These are phyloP conservation scores for Amanita rubescens DNA, from an alignment of 768 basidiomycete species.

Conservation along the genomic window DNA sequence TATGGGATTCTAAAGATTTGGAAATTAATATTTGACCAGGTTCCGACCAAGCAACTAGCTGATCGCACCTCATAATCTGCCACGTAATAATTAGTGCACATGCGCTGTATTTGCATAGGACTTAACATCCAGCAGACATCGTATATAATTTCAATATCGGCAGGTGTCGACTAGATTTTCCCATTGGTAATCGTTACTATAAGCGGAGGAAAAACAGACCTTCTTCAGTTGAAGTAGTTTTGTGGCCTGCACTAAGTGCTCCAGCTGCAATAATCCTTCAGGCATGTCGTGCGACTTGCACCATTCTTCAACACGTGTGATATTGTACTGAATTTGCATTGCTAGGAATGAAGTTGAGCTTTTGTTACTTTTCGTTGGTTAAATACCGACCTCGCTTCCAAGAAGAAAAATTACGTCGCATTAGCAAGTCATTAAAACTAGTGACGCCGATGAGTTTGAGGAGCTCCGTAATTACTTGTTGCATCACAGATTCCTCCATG, in stretches of 20 bases:
- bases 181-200: slow-evolving; percentile 8
- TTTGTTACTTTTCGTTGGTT: not conserved
- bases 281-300: slow-evolving; percentile 99
- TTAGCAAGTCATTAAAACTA: slow-evolving; percentile 96
- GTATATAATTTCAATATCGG: slow-evolving; percentile 98
- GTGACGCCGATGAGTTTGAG: slow-evolving; percentile 94
- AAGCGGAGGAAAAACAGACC: slow-evolving; percentile 31
- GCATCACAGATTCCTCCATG: slow-evolving; percentile 94
- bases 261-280: slow-evolving; percentile 93
- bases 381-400: slow-evolving; percentile 88
- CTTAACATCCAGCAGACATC: slow-evolving; percentile 99
- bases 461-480: slow-evolving; percentile 91
- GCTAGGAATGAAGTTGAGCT: slow-evolving; percentile 40
- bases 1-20: slow-evolving; percentile 70
- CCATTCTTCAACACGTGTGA: slow-evolving; percentile 97
- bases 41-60: not conserved
- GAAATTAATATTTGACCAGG: not conserved
- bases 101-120: slow-evolving; percentile 98
- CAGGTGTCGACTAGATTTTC: slow-evolving; percentile 65
- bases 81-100: slow-evolving; percentile 98
- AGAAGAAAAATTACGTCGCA: slow-evolving; percentile 98
- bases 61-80: slow-evolving; percentile 90
- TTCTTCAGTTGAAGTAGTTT: slow-evolving; percentile 98
- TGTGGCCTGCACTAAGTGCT: slow-evolving; percentile 99
- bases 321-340: slow-evolving; percentile 99